Evolutionary conservation across 495 filamentous ascomycete genomes (phyloP).

Genomic region (Penicillium chermesinum): DNA sequence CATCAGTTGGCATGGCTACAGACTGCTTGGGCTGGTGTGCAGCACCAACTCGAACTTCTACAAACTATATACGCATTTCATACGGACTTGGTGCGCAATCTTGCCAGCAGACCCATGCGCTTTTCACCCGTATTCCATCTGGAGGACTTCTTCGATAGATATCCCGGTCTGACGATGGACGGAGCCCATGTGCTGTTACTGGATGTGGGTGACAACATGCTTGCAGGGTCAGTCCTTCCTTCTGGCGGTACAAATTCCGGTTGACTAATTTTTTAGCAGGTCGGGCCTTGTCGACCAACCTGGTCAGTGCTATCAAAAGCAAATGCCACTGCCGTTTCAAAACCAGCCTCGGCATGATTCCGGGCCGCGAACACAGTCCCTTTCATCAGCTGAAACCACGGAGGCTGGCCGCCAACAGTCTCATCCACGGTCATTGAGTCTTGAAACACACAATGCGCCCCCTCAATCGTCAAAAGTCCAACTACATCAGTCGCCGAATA

Average conservation of each 20-base stretch:
- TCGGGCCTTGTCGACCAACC: conserved; percentile 15
- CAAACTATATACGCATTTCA: conserved; percentile 69
- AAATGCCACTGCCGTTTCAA: conserved; percentile 15
- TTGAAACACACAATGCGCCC: conserved; percentile 3
- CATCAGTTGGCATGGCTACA: conserved; percentile 69
- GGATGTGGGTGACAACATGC: conserved; percentile 48
- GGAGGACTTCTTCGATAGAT: conserved; percentile 83
- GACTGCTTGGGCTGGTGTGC: conserved; percentile 68
- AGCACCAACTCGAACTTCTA: conserved; percentile 72
- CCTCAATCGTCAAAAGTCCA: conserved; percentile 17
- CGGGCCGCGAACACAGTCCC: conserved; percentile 8
- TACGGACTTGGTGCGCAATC: conserved; percentile 64
- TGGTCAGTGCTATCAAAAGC: conserved; percentile 17
- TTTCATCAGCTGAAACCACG: conserved; percentile 10
- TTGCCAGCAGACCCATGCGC: conserved; percentile 58
- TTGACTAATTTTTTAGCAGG: not conserved
- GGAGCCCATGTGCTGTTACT: conserved; percentile 51
- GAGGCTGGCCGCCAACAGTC: conserved; percentile 11
- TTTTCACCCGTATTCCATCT: conserved; percentile 76
- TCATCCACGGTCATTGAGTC: not conserved
- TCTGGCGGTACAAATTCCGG: not conserved
- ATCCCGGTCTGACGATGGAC: conserved; percentile 51
- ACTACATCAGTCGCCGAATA: conserved; percentile 12
- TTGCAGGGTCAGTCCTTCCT: conserved; percentile 36
- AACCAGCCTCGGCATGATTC: conserved; percentile 10